These are phyloP conservation scores for Hericium alpestre DNA, from an alignment of 768 basidiomycete species.

Conservation along the genomic window DNA sequence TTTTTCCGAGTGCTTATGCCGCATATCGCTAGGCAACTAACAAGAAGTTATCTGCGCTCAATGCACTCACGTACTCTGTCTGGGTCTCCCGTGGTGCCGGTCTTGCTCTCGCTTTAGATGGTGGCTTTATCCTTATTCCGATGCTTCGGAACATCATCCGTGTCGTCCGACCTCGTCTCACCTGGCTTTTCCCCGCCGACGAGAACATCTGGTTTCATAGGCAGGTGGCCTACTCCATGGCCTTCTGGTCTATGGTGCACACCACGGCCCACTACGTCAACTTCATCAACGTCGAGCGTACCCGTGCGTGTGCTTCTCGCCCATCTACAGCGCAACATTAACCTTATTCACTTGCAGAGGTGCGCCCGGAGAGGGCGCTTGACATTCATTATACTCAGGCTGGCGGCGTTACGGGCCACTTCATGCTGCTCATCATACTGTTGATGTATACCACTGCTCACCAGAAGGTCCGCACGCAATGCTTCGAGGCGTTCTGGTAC, in stretches of 20 bases:
- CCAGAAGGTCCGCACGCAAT: slow-evolving; percentile 76
- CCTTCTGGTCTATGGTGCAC: slow-evolving; percentile 89
- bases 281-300: slow-evolving; percentile 83
- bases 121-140: slow-evolving; percentile 76
- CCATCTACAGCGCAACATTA: neutral
- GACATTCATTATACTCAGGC: slow-evolving; percentile 83
- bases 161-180: slow-evolving; percentile 65
- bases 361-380: slow-evolving; percentile 65
- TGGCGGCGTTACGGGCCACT: slow-evolving; percentile 90
- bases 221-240: slow-evolving; percentile 89
- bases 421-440: slow-evolving; percentile 91
- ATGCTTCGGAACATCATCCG: slow-evolving; percentile 86
- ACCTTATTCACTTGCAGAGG: slow-evolving; percentile 37
- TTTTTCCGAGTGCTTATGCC: slow-evolving; percentile 2
- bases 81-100: slow-evolving; percentile 90
- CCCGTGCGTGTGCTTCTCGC: slow-evolving; percentile 41
- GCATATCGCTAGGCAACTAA: slow-evolving; percentile 41
- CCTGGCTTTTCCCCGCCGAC: slow-evolving; percentile 85
- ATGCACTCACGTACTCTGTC: slow-evolving; percentile 71
- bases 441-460: slow-evolving; percentile 89
- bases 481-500: slow-evolving; percentile 96
- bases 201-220: slow-evolving; percentile 96
- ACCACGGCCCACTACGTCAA: slow-evolving; percentile 91
- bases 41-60: slow-evolving; percentile 58
- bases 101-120: slow-evolving; percentile 80